These are phyloP conservation scores for Penicillium sp. DNA, from an alignment of 2,329 filamentous ascomycete genomes.

Conservation along the genomic window DNA sequence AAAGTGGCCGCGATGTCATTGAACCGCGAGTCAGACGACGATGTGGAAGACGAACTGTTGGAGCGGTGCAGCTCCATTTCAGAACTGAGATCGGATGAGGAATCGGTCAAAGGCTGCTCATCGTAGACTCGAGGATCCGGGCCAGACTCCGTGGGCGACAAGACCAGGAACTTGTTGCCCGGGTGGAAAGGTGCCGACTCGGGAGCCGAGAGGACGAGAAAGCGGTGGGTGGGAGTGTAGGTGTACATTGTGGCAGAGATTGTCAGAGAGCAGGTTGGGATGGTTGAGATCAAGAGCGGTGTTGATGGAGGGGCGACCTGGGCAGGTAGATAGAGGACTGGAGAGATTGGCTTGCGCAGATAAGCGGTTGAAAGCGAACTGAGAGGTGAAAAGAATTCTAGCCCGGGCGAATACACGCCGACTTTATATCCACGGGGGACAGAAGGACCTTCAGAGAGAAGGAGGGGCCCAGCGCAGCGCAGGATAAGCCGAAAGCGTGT, in stretches of 20 bases:
- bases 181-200: slow-evolving; percentile 20
- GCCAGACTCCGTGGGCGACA: slow-evolving; percentile 32
- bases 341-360: slow-evolving; percentile 4
- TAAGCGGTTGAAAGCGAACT: slow-evolving; percentile 2
- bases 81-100: slow-evolving; percentile 7
- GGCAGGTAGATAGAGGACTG: background rate
- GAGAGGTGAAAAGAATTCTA: background rate
- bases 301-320: too few species aligned
- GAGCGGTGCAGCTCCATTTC: slow-evolving; percentile 23
- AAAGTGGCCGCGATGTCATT: slow-evolving; percentile 14
- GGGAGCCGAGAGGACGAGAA: slow-evolving; percentile 30
- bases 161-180: slow-evolving; percentile 25
- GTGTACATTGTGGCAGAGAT: slow-evolving; percentile 30
- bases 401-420: slow-evolving; percentile 12
- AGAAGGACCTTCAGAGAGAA: slow-evolving; percentile 19
- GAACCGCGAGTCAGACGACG: slow-evolving; percentile 14
- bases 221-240: slow-evolving; percentile 30
- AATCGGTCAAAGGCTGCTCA: slow-evolving; percentile 17
- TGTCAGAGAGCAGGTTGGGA: background rate
- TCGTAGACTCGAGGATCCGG: slow-evolving; percentile 24
- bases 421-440: slow-evolving; percentile 29
- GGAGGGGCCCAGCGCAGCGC: slow-evolving; percentile 28
- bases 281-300: background rate
- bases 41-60: slow-evolving; percentile 30
- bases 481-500: slow-evolving; percentile 22